Evolutionary conservation across 2,329 filamentous ascomycete species (phyloP), one percentile per base, ranked within the genome.

Genomic region (Myriosclerotinia curreyana): DNA sequence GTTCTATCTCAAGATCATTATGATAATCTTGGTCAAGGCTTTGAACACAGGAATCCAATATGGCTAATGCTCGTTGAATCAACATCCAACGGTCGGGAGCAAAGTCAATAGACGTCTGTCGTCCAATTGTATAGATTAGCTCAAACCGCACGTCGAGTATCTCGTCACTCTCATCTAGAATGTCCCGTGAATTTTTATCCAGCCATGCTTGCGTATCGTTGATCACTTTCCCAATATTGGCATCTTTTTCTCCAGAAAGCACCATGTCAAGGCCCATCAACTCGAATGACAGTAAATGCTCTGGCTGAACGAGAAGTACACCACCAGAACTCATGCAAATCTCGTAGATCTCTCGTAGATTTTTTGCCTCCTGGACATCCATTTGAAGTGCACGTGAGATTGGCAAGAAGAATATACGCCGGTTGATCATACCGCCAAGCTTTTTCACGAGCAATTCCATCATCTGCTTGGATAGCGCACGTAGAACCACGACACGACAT

Each of bases 111-210:
- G 79, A 67, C 1, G 72, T 69, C 64, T 86, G 82, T 0, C 71
- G 66, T 0, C 86, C 86, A 68, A 88, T 81, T 0, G 85, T 87
- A 64, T 89, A 89, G 1, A 89, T 77, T 0, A 89, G 72, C 69
- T 89, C 84, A 48, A 86, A 87, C 54, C 82, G 83, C 5, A 81
- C 78, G 51, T 79, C 83, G 51, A 88, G 82, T 62, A 83, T 84
- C 64, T 88, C 85, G 55, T 90, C 87, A 48, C 83, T 86, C 72
- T 90, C 86, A 64, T 89, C 86, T 0, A 89, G 76, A 2, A 90
- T 78, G 66, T 88, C 85, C 0, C 84, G 76, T 0, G 80, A 77
- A 2, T 73, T 65, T 0, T 58, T 17, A 38, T 82, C 73, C 1
- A 87, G 75, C 66, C 79, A 82, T 0, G 74, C 31, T n/a, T 84